phyloP scores from a whole-genome alignment of 73 alveolate genomes.

The Tetrahymena thermophila region DNA sequence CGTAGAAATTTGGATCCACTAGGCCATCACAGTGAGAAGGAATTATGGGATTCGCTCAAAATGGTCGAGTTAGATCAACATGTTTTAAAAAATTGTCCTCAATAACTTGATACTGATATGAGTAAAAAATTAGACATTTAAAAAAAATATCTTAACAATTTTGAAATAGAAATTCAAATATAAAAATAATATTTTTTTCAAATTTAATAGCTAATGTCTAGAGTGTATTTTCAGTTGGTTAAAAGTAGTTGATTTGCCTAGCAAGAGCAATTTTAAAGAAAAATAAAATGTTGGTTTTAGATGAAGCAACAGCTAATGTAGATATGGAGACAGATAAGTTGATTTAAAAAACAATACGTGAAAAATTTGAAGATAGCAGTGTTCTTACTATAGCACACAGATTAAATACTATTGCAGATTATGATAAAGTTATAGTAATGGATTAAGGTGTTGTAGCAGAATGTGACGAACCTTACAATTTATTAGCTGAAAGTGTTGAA shows the following conservation, averaged over 20 bases:
- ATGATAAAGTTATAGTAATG: conserved; percentile 63
- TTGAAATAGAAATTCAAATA: background rate
- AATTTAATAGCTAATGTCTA: background rate
- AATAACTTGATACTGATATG: conserved; percentile 14
- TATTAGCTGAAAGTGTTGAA: background rate
- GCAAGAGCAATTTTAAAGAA: conserved; percentile 47
- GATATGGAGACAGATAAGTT: conserved; percentile 68
- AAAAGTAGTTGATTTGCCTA: conserved; percentile 57
- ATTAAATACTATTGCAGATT: conserved; percentile 54
- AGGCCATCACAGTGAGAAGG: conserved; percentile 40
- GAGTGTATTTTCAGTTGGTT: conserved; percentile 46
- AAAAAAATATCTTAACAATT: no score
- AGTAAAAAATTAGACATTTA: background rate
- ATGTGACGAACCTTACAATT: conserved; percentile 5
- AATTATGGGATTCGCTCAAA: conserved; percentile 44
- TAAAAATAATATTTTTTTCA: background rate
- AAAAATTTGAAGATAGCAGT: conserved; percentile 52
- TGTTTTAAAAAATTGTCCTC: background rate
- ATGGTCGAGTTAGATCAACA: conserved; percentile 18
- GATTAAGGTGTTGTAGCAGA: conserved; percentile 50
- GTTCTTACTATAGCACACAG: conserved; percentile 76
- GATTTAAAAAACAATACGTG: conserved; percentile 56
- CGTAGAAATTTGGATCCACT: conserved; percentile 77
- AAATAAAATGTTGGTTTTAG: conserved; percentile 59
- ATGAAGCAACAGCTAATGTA: conserved; percentile 77